A percentile compares a stretch with the other conserved stretches of the same genome.
These are phyloP conservation scores for Lecanicillium sp. DNA, from an alignment of 2,329 filamentous ascomycete species.

Conservation along the genomic window DNA sequence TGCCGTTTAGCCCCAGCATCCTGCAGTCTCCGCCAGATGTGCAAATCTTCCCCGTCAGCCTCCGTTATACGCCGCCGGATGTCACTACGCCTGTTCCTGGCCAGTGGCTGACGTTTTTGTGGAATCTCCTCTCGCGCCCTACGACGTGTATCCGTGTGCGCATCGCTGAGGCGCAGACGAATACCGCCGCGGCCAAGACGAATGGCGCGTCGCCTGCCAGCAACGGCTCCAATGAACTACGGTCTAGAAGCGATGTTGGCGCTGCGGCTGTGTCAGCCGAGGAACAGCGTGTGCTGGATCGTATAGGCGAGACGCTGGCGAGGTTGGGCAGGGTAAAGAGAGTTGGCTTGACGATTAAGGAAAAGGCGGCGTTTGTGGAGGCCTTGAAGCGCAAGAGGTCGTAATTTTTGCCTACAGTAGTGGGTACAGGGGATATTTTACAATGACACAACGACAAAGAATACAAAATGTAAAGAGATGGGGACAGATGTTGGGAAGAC, in stretches of 20 bases:
- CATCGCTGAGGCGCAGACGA: constrained; percentile 68
- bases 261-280: constrained; percentile 34
- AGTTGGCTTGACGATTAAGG: constrained; percentile 72
- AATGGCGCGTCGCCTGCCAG: constrained; percentile 21
- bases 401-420: constrained; percentile 13
- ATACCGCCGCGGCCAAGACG: constrained; percentile 31
- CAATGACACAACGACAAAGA: neutral
- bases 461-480: constrained; percentile 7
- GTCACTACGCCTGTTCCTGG: constrained; percentile 85
- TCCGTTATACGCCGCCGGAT: constrained; percentile 82
- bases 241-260: constrained; percentile 15
- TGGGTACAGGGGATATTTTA: constrained; percentile 8
- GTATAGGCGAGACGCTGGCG: constrained; percentile 78
- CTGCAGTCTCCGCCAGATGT: constrained; percentile 56
- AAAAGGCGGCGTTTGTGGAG: constrained; percentile 76
- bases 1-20: constrained; percentile 74
- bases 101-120: constrained; percentile 65
- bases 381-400: constrained; percentile 44
- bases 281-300: constrained; percentile 66
- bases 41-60: constrained; percentile 81
- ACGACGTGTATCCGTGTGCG: constrained; percentile 87
- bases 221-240: constrained; percentile 18
- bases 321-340: constrained; percentile 79
- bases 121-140: constrained; percentile 75
- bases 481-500: constrained; percentile 5